phyloP scores from a whole-genome alignment of 768 basidiomycete species.

The Phanerochaete carnosa region DNA sequence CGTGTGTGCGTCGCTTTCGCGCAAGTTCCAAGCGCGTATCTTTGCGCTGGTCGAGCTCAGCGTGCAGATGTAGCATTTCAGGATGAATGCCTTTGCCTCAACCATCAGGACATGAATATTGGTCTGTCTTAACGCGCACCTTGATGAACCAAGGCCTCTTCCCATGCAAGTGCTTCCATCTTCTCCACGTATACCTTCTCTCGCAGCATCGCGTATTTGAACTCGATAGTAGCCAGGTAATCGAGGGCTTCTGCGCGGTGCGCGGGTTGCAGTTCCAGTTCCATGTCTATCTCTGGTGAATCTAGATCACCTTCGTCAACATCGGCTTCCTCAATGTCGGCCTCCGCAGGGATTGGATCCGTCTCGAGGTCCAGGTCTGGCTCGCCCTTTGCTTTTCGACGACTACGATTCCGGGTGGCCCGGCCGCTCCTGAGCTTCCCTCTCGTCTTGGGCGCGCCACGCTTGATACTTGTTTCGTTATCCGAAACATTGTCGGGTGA shows the following conservation, averaged over 20 bases:
- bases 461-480: slow-evolving; percentile 19
- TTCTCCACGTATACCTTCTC: slow-evolving; percentile 91
- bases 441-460: slow-evolving; percentile 12
- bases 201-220: slow-evolving; percentile 85
- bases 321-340: slow-evolving; percentile 32
- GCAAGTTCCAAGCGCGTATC: slow-evolving; percentile 83
- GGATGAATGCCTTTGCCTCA: slow-evolving; percentile 69
- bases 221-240: slow-evolving; percentile 83
- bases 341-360: slow-evolving; percentile 19
- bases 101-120: neutral
- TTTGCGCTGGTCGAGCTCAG: slow-evolving; percentile 71
- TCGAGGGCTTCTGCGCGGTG: slow-evolving; percentile 88
- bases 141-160: slow-evolving; percentile 75
- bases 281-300: slow-evolving; percentile 41
- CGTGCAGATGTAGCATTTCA: slow-evolving; percentile 78
- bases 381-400: slow-evolving; percentile 13
- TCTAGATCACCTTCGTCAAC: slow-evolving; percentile 39
- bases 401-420: slow-evolving; percentile 6
- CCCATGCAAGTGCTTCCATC: slow-evolving; percentile 88
- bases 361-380: slow-evolving; percentile 29
- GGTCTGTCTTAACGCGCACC: slow-evolving; percentile 43
- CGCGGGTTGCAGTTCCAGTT: slow-evolving; percentile 73
- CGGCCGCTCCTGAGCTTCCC: slow-evolving; percentile 7
- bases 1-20: slow-evolving; percentile 65
- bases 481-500: slow-evolving; percentile 32